Conservation (phyloP, 108 stramenopile genomes). For the Parietichytrium sp. region DNA sequence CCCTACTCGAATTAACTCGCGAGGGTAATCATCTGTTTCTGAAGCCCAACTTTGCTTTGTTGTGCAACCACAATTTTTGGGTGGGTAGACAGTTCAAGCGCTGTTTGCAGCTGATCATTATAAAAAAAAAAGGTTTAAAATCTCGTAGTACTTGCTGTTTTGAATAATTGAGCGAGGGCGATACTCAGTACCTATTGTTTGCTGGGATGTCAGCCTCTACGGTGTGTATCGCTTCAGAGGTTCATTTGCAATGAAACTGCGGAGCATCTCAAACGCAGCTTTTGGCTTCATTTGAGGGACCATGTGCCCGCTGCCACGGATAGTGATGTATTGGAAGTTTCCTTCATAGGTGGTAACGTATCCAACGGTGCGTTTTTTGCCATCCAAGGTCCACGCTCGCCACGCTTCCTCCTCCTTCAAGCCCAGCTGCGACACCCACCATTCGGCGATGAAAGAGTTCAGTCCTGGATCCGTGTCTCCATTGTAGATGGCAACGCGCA, state of each 20-base stretch:
- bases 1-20: too few species aligned
- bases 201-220: too few species aligned
- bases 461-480: conserved; percentile 77
- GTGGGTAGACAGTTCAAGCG: too few species aligned
- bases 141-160: too few species aligned
- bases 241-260: background rate
- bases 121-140: too few species aligned
- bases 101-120: too few species aligned
- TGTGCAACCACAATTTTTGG: too few species aligned
- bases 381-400: conserved; percentile 74
- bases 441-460: conserved; percentile 68
- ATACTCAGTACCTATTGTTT: too few species aligned
- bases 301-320: conserved; percentile 72
- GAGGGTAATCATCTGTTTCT: too few species aligned
- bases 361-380: conserved; percentile 67
- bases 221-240: too few species aligned
- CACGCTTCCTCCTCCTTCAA: conserved; percentile 58
- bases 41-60: too few species aligned
- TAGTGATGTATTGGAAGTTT: conserved; percentile 69
- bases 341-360: conserved; percentile 74
- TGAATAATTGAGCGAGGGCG: too few species aligned
- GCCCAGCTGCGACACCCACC: conserved; percentile 67
- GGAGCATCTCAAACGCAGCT: conserved; percentile 25
- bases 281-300: conserved; percentile 71
- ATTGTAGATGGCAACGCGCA: conserved; percentile 71